A percentile compares a stretch with the other conserved stretches of the same genome.
These are phyloP conservation scores for Thelonectria rubi DNA, from an alignment of 2,329 filamentous ascomycete species.

Conservation along the genomic window DNA sequence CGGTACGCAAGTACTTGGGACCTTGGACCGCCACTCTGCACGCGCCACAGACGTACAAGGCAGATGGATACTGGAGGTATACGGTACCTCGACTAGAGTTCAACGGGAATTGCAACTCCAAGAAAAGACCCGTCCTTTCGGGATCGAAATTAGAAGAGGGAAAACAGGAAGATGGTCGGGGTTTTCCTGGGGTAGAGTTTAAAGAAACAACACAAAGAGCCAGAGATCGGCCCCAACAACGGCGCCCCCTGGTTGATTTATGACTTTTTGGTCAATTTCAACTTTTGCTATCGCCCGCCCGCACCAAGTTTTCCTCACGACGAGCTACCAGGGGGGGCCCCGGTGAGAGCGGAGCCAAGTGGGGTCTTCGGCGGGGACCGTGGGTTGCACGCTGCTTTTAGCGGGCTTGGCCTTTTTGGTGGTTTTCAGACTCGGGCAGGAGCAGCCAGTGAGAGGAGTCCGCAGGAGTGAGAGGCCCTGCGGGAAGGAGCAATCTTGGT, in stretches of 20 bases:
- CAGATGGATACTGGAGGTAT: slow-evolving; percentile 31
- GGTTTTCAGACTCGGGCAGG: no score
- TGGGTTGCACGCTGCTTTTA: slow-evolving; percentile 30
- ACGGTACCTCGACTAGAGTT: background rate
- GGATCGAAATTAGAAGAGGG: no score
- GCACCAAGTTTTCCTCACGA: slow-evolving; percentile 7
- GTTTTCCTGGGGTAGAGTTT: no score
- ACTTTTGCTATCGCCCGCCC: slow-evolving; percentile 24
- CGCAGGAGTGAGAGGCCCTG: no score
- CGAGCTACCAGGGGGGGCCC: slow-evolving; percentile 10
- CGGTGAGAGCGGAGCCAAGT: slow-evolving; percentile 27
- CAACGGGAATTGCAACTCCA: slow-evolving; percentile 1
- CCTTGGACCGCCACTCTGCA: slow-evolving; percentile 32
- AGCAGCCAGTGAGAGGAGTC: no score
- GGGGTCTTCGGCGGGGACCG: slow-evolving; percentile 31
- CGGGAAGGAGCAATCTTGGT: background rate
- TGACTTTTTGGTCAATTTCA: background rate
- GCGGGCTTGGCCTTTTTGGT: slow-evolving; percentile 7
- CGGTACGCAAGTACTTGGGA: slow-evolving; percentile 1
- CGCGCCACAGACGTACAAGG: slow-evolving; percentile 35
- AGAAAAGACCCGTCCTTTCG: background rate
- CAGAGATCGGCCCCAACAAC: slow-evolving; percentile 7
- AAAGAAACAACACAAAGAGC: no score
- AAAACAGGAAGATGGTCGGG: no score
- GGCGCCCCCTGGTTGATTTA: slow-evolving; percentile 24